Conservation (phyloP, 306 rosid species). For the Boehmeria nivea region DNA sequence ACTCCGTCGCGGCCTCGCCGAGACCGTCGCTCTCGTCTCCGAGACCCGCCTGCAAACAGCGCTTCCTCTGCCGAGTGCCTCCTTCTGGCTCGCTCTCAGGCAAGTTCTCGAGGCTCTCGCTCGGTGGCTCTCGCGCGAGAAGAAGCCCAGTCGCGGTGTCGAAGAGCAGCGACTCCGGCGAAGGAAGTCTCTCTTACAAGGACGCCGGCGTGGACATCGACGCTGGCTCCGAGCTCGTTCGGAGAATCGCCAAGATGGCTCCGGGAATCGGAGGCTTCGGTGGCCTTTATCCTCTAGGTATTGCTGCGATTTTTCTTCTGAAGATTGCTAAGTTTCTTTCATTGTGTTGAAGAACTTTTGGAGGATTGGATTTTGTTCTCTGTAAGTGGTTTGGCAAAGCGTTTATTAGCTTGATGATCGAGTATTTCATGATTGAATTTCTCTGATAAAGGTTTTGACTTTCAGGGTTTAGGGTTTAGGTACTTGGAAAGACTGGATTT, state of each 20-base stretch:
- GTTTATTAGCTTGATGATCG: too few species aligned
- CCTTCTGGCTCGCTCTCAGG: not conserved
- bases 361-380: too few species aligned
- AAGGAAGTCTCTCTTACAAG: slow-evolving; percentile 58
- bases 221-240: slow-evolving; percentile 85
- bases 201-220: slow-evolving; percentile 94
- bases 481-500: too few species aligned
- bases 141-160: slow-evolving; percentile 20
- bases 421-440: too few species aligned
- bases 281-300: slow-evolving; percentile 84
- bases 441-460: too few species aligned
- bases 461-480: too few species aligned
- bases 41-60: not conserved
- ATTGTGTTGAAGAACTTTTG: too few species aligned
- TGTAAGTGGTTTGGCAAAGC: too few species aligned
- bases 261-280: slow-evolving; percentile 96
- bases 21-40: not conserved
- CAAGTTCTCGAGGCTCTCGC: slow-evolving; percentile 10
- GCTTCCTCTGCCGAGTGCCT: not conserved
- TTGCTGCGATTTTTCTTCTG: not conserved
- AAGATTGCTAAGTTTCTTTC: too few species aligned
- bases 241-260: slow-evolving; percentile 82
- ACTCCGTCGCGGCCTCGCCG: not conserved
- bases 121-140: not conserved
- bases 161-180: slow-evolving; percentile 13